Percentiles rank a stretch among this genome's conserved stretches.
Conservation (phyloP, 2,329 filamentous ascomycete genomes). For the Fusarium cyanostomum region DNA sequence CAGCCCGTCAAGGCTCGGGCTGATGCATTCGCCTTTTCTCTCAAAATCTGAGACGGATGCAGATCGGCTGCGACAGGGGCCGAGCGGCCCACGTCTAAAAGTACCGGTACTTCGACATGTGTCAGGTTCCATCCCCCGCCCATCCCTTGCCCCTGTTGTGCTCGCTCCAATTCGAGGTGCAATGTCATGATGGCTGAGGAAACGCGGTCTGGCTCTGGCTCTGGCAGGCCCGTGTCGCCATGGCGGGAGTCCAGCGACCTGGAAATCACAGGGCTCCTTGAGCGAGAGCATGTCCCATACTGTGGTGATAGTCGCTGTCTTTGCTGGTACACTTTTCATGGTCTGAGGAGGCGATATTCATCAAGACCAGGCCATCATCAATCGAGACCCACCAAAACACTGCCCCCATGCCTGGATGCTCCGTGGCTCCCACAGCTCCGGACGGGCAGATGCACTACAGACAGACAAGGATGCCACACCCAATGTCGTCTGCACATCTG, state of each 20-base stretch:
- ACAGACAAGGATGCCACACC: conserved; percentile 35
- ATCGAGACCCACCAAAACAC: conserved; percentile 40
- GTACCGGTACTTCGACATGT: conserved; percentile 44
- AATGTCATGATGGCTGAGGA: conserved; percentile 34
- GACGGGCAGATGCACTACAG: conserved; percentile 38
- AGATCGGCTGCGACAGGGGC: conserved; percentile 48
- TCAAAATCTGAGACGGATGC: conserved; percentile 51
- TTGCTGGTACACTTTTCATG: neutral
- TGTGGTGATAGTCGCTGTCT: conserved; percentile 10
- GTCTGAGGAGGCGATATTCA: conserved; percentile 32
- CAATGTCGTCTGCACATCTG: conserved; percentile 27
- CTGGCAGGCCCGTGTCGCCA: neutral
- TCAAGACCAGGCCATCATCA: conserved; percentile 28
- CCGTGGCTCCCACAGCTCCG: conserved; percentile 36
- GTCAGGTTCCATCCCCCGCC: conserved; percentile 42
- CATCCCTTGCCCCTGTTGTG: conserved; percentile 34
- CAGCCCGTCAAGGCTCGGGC: conserved; percentile 37
- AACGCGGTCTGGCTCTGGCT: conserved; percentile 25
- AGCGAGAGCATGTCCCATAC: neutral
- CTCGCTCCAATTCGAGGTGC: conserved; percentile 36
- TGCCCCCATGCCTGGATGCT: conserved; percentile 35
- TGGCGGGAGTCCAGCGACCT: neutral
- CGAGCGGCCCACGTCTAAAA: conserved; percentile 32
- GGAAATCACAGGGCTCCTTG: neutral
- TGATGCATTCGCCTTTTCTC: conserved; percentile 42